Evolutionary conservation across 1,284 basidiomycete species (phyloP), one percentile per base, ranked within the genome.

Genomic region (Pseudozyma tsukubaensis): DNA sequence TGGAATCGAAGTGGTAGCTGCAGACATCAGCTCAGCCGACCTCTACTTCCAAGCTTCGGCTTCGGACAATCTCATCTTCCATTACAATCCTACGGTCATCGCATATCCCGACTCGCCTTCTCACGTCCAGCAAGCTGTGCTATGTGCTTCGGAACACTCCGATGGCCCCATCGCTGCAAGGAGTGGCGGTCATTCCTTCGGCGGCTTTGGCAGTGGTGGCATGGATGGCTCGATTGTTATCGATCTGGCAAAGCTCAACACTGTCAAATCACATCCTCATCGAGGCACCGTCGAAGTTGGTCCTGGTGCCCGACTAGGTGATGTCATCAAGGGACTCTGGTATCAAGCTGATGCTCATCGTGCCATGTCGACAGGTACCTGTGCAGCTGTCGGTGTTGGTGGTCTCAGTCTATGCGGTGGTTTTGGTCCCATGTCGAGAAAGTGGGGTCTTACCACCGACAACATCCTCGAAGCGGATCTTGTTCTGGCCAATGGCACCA

Each of bases 111-210:
- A 60, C 1, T 50, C 52, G 1, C 36, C 78, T 1, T 21, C 49
- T 0, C 59, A 83, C 11, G 80, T 86, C 16, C 45, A 77, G 13
- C 49, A 65, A 10, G 79, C 81, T 0, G 76, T 86, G 3, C 48
- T 54, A 75, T 47, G 55, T 67, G 8, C 18, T 10, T 19, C 44
- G 57, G 48, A 63, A 36, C 43, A 61, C 37, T 59, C 59, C 21
- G 56, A 74, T 29, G 47, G 47, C 32, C 62, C 80, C 32, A 80
- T 85, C 32, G 73, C 77, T 14, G 84, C 85, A 6, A 61, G 85
- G 9, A 79, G 80, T 19, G 85, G 85, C 6, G 85, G 85, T 3
- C 85, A 86, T 48, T 80, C 77, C 4, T 86, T 85, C 50, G 84
- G 77, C 11, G 77, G 78, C 5, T 78, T 49, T 53, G 77, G 79